Conservation (phyloP, 257 asterid species). For the Oldenlandia corymbosa region DNA sequence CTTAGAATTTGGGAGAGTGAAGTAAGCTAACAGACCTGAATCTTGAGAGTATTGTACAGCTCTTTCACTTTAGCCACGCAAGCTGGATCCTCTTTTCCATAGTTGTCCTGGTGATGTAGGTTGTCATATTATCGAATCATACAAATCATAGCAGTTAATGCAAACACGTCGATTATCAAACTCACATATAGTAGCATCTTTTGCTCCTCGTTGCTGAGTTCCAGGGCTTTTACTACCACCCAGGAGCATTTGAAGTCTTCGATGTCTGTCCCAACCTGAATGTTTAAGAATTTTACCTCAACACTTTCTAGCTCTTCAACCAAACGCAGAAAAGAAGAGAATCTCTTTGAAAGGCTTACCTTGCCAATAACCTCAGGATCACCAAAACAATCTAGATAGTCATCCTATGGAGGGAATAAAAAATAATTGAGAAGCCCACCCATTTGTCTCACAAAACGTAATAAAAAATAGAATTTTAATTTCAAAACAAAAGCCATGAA, state of each 20-base stretch:
- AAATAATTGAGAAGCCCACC: no score
- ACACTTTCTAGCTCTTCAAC: conserved; percentile 4
- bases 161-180: background rate
- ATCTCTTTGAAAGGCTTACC: conserved; percentile 21
- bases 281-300: conserved; percentile 2
- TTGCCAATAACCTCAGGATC: conserved; percentile 38
- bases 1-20: background rate
- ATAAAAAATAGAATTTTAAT: no score
- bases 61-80: conserved; percentile 32
- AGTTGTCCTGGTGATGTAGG: conserved; percentile 31
- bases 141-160: background rate
- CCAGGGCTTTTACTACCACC: conserved; percentile 38
- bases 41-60: conserved; percentile 32
- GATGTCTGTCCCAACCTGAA: conserved; percentile 41
- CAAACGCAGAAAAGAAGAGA: background rate
- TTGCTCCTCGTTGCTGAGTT: conserved; percentile 28
- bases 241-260: conserved; percentile 44
- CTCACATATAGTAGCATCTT: conserved; percentile 29
- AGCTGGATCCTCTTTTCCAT: conserved; percentile 34
- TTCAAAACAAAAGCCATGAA: background rate
- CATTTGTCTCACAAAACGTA: no score
- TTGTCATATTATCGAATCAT: background rate
- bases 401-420: conserved; percentile 23
- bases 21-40: conserved; percentile 21
- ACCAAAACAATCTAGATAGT: conserved; percentile 41